Evolutionary conservation across 148 eudicot genomes (phyloP), one percentile per base, ranked within the genome.

Genomic region (Chenopodium berlandieri): DNA sequence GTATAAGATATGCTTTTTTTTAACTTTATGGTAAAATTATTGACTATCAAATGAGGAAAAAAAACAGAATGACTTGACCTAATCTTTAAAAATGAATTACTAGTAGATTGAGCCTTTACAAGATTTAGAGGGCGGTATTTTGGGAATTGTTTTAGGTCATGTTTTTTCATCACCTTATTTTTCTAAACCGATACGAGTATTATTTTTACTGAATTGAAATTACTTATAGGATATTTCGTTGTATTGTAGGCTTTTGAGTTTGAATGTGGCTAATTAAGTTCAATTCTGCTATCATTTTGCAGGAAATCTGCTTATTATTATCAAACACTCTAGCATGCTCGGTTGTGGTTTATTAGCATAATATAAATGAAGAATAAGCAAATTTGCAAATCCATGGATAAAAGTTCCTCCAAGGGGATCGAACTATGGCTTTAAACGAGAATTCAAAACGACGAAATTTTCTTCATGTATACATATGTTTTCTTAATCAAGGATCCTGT

Each of bases 221-320:
- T 34, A 34, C 0, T 2, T 34, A 2, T 34, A 34, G 37, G 4
- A 3, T 3, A 3, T 34, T 34, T 3, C 37, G 8, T 6, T 0
- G 44, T 40, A 40, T 40, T 40, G 6, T 40, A 40, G 7, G 8
- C 44, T 40, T 40, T 40, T 40, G 44, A 5, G 44, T 40, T 5
- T 0, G 8, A 6, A 4, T 40, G 44, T 40, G 7, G 44, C 44
- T 40, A 40, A 40, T 40, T 37, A 4, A 40, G 44, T 1, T 40
- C 44, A 40, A 40, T 40, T 40, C 44, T 40, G 32, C 37, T 73
- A 60, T 75, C 22, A 1, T 67, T 67, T 78, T 68, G 80, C 76
- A 82, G 84, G 79, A 82, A 76, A 76, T 40, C 56, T 11, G 25
- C 48, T 72, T 62, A 48, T 27, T 62, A 48, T 20, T 81, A 40